Base-by-base conservation (phyloP, 371 early-diverging fungal species). In the Circinella umbellata region DNA sequence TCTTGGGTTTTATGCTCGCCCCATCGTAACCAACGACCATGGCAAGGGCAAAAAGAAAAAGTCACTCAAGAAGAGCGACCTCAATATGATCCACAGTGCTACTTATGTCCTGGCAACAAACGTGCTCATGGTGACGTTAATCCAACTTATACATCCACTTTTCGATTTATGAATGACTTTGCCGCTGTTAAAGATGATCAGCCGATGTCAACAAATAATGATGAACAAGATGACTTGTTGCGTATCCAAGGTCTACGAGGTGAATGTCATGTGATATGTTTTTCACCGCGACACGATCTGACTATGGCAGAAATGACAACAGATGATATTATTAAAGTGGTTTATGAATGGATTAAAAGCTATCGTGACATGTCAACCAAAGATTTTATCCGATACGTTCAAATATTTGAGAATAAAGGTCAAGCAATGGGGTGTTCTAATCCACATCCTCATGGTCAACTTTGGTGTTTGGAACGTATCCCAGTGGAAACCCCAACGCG, bases 321-420 rank as follows among this genome's bases (percentile, higher is more conserved):
- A 0, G 73, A 76, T 34, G 90, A 89, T 17, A 87, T 97, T 49
- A 38, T 71, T 15, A 69, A 73, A n/a, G 89, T 98, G 10, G 87
- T 97, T n/a, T 70, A 86, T 11, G 78, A 86, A 4, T 98, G 98
- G 97, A 83, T 80, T 27, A 63, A 79, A n/a, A 75, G 87, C 8
- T 93, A 89, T 70, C 61, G 77, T 17, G 71, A 74, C 11, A 79
- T 90, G 68, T 70, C 80, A 8, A 69, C 79, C 17, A 79, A 84
- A 35, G 74, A 77, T 0, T 72, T 67, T 35, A 82, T 94, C 67
- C 76, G 78, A n/a, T 92, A 96, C 73, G 91, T 94, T 36, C 96
- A 97, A 80, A 86, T 97, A 46, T 98, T 98, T 84, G 98, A 98
- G 74, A 98, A 97, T 84, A 97, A 97, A 83, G 98, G 98, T n/a